These are phyloP conservation scores for Lodderomyces theae DNA, from an alignment of 1,139 yeast genomes.

Conservation along the genomic window DNA sequence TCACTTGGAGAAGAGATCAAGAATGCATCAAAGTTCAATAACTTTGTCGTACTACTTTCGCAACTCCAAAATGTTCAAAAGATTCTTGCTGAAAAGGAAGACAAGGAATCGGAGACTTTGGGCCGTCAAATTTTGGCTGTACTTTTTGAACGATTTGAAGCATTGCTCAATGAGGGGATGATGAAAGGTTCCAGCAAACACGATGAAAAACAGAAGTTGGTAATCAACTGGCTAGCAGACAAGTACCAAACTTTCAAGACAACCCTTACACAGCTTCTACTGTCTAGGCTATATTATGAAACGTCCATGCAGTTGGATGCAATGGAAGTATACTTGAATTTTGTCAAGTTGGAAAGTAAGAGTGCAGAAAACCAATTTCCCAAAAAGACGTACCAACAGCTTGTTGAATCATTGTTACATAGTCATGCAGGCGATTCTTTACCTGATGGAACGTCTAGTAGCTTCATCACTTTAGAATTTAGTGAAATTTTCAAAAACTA, in stretches of 20 bases:
- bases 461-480: slow-evolving; percentile 60
- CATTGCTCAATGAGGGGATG: slow-evolving; percentile 48
- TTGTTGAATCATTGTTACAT: slow-evolving; percentile 45
- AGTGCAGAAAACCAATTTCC: slow-evolving; percentile 64
- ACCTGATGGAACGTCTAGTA: slow-evolving; percentile 49
- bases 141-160: slow-evolving; percentile 56
- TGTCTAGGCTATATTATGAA: slow-evolving; percentile 28
- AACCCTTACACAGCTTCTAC: slow-evolving; percentile 40
- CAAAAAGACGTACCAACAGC: slow-evolving; percentile 45
- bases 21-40: slow-evolving; percentile 44
- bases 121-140: slow-evolving; percentile 54
- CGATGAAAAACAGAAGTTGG: slow-evolving; percentile 47
- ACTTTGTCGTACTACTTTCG: slow-evolving; percentile 44
- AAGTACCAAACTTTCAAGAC: slow-evolving; percentile 58
- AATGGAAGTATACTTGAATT: slow-evolving; percentile 60
- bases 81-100: slow-evolving; percentile 18
- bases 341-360: slow-evolving; percentile 61
- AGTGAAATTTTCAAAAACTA: slow-evolving; percentile 45
- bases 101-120: slow-evolving; percentile 26
- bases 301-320: slow-evolving; percentile 58
- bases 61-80: slow-evolving; percentile 31
- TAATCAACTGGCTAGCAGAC: slow-evolving; percentile 62
- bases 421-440: slow-evolving; percentile 38
- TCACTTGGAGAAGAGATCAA: slow-evolving; percentile 30
- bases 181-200: slow-evolving; percentile 44